Conservation (phyloP, 179 eudicot genomes). For the Kewa caespitosa region DNA sequence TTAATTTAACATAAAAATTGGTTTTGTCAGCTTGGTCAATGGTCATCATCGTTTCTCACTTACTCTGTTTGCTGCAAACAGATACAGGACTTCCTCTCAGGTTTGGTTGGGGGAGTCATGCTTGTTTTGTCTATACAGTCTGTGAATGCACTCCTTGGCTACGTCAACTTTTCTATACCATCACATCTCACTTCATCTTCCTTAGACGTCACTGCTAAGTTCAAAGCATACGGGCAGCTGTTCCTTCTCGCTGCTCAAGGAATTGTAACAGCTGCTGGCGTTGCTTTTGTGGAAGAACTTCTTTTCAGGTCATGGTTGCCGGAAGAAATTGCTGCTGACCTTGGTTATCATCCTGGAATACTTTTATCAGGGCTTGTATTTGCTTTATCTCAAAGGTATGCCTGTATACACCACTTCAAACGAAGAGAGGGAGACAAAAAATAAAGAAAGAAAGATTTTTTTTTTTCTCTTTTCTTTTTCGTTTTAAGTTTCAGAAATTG, state of each 20-base stretch:
- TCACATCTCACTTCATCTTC: slow-evolving; percentile 42
- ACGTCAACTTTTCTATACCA: slow-evolving; percentile 60
- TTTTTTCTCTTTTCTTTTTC: too few relatives aligned
- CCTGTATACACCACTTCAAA: background rate
- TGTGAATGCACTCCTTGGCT: slow-evolving; percentile 59
- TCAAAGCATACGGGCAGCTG: slow-evolving; percentile 53
- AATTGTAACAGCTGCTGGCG: slow-evolving; percentile 55
- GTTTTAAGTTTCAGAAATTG: background rate
- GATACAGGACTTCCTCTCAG: slow-evolving; percentile 58
- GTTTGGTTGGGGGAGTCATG: slow-evolving; percentile 70
- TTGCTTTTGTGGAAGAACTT: slow-evolving; percentile 79
- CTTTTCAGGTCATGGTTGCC: slow-evolving; percentile 91
- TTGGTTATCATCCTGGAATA: slow-evolving; percentile 74
- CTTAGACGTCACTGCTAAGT: slow-evolving; percentile 33
- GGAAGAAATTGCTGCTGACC: slow-evolving; percentile 80
- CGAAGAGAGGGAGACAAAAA: background rate
- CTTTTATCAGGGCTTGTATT: slow-evolving; percentile 77
- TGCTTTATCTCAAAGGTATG: slow-evolving; percentile 75
- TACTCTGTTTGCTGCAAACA: slow-evolving; percentile 29
- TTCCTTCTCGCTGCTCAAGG: slow-evolving; percentile 54
- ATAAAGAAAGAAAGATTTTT: too few relatives aligned
- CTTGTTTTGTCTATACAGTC: slow-evolving; percentile 67
- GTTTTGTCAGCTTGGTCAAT: too few relatives aligned
- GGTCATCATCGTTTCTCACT: background rate
- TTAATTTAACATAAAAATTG: too few relatives aligned